These are phyloP conservation scores for Yamadazyma ubonensis DNA, from an alignment of 805 yeast genomes.

Conservation along the genomic window DNA sequence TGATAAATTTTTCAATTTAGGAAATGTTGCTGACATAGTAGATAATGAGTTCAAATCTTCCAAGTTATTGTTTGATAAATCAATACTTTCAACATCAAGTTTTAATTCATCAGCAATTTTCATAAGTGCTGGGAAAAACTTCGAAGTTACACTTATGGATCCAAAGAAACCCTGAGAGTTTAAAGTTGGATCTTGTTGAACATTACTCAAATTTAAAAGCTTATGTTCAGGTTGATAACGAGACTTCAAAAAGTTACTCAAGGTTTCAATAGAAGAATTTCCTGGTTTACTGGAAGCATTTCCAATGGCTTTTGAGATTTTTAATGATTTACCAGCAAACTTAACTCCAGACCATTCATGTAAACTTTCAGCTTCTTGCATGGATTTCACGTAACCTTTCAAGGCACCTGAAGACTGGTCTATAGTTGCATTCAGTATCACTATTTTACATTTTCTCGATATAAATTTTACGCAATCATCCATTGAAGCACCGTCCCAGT, in stretches of 20 bases:
- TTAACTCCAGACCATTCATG: conserved; percentile 69
- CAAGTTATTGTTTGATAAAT: conserved; percentile 59
- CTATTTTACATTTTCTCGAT: conserved; percentile 61
- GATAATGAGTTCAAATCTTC: conserved; percentile 58
- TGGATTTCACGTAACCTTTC: conserved; percentile 55
- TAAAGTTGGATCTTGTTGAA: conserved; percentile 64
- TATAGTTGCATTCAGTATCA: conserved; percentile 51
- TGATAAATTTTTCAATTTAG: conserved; percentile 74
- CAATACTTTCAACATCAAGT: conserved; percentile 67
- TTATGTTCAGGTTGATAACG: conserved; percentile 66
- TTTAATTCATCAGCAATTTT: conserved; percentile 62
- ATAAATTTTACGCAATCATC: conserved; percentile 70
- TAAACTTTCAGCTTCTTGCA: conserved; percentile 58
- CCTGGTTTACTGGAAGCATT: background rate
- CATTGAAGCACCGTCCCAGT: conserved; percentile 79
- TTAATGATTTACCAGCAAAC: conserved; percentile 73
- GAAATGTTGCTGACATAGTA: conserved; percentile 71
- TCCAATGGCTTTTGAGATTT: conserved; percentile 40
- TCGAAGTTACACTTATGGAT: conserved; percentile 60
- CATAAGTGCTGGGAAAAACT: conserved; percentile 88
- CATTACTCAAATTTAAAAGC: conserved; percentile 66
- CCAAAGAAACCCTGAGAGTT: conserved; percentile 63
- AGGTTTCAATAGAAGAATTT: conserved; percentile 53
- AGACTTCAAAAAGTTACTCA: conserved; percentile 58
- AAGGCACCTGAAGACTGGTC: conserved; percentile 51